Conservation (phyloP, 176 grass and related monocot genomes). For the Tillandsia fasciculata region DNA sequence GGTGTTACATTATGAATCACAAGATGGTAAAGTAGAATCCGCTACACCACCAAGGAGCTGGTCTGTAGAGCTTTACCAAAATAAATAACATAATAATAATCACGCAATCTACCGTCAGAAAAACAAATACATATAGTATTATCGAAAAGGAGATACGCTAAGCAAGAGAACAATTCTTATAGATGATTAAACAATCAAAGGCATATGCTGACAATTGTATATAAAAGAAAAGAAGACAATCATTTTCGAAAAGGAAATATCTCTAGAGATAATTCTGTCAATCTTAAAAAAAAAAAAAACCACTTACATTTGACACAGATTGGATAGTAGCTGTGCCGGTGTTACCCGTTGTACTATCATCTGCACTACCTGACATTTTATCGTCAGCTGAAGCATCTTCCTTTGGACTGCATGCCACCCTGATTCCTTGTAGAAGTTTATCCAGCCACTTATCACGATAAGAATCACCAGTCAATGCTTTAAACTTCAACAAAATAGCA, state of each 20-base stretch:
- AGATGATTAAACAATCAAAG: background rate
- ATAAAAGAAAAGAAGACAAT: background rate
- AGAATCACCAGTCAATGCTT: slow-evolving; percentile 44
- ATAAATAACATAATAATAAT: no score
- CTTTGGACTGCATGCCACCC: slow-evolving; percentile 30
- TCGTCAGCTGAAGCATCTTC: slow-evolving; percentile 26
- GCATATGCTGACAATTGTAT: background rate
- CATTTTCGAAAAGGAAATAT: background rate
- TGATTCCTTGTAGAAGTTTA: slow-evolving; percentile 69
- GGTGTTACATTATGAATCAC: no score
- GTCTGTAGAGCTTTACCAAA: no score
- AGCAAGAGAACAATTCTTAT: background rate
- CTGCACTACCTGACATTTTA: slow-evolving; percentile 14
- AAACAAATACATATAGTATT: background rate
- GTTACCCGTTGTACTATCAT: slow-evolving; percentile 1
- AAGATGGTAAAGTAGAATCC: no score
- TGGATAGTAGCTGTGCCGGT: slow-evolving; percentile 29
- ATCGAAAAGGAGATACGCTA: background rate
- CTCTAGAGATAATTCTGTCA: background rate
- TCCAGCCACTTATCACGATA: slow-evolving; percentile 82
- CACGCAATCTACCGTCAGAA: no score
- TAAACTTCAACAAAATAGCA: slow-evolving; percentile 48
- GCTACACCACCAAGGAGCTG: no score
- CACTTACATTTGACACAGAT: slow-evolving; percentile 44
- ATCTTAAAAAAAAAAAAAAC: background rate